Evolutionary conservation across 805 yeast species (phyloP).

Genomic region (Tetrapisispora nanseiensis): DNA sequence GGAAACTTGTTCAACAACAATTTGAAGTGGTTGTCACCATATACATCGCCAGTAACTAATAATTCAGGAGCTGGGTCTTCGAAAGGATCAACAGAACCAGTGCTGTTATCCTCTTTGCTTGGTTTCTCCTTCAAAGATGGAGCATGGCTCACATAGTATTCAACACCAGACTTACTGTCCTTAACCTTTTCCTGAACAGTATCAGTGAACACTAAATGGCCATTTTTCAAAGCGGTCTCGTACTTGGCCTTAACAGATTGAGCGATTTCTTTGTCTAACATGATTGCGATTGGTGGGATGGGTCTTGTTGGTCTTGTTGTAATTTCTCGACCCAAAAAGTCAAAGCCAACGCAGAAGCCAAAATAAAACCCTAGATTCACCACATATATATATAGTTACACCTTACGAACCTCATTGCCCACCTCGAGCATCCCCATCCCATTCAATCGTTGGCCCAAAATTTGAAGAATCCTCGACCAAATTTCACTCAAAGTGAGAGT

Average conservation of each 20-base stretch:
- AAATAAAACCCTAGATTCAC: no score
- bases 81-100: conserved; percentile 60
- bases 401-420: no score
- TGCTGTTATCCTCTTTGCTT: conserved; percentile 21
- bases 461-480: no score
- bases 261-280: conserved; percentile 2
- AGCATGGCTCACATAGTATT: conserved; percentile 27
- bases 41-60: conserved; percentile 45
- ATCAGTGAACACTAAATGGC: conserved; percentile 41
- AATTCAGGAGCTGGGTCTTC: conserved; percentile 67
- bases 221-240: conserved; percentile 37
- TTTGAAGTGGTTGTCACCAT: conserved; percentile 39
- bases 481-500: no score
- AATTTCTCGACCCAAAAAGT: no score
- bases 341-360: no score
- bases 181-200: conserved; percentile 19
- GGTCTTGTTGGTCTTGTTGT: no score
- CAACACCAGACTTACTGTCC: conserved; percentile 25
- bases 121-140: conserved; percentile 32
- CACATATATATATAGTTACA: no score
- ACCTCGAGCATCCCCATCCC: no score
- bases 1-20: conserved; percentile 82
- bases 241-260: conserved; percentile 27
- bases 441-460: no score
- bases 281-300: no score